Conservation (phyloP, 768 basidiomycete genomes). For the Atractiella rhizophila region DNA sequence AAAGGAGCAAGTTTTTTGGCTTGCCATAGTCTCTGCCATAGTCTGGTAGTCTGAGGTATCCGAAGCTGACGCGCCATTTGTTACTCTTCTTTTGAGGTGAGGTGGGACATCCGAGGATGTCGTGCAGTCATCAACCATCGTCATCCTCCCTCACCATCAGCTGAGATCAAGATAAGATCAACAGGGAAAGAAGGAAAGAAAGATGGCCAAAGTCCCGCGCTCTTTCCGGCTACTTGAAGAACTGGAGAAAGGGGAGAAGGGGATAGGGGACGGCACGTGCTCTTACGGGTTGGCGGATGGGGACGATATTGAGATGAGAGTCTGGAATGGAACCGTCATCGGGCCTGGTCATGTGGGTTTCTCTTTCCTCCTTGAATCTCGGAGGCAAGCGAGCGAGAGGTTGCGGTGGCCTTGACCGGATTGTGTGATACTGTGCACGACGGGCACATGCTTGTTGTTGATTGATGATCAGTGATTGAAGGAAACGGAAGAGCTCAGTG, state of each 20-base stretch:
- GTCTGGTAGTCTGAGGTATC: too few relatives aligned
- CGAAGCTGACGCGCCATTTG: too few relatives aligned
- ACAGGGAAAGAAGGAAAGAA: too few relatives aligned
- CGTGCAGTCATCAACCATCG: too few relatives aligned
- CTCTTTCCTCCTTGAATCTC: neutral
- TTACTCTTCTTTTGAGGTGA: too few relatives aligned
- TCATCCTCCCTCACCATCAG: too few relatives aligned
- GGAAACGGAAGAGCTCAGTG: neutral
- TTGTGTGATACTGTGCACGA: neutral
- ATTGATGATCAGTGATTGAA: neutral
- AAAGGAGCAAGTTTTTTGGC: too few relatives aligned
- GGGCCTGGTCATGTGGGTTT: conserved; percentile 77
- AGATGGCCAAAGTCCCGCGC: conserved; percentile 63
- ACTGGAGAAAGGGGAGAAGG: conserved; percentile 98
- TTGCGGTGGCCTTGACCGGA: neutral
- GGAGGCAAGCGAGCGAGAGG: too few relatives aligned
- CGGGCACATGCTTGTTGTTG: neutral
- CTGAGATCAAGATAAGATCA: too few relatives aligned
- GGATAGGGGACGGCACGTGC: conserved; percentile 91
- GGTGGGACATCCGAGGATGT: too few relatives aligned
- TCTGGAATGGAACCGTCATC: conserved; percentile 98
- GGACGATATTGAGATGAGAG: conserved; percentile 89
- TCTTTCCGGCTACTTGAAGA: conserved; percentile 94
- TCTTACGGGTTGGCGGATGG: conserved; percentile 86
- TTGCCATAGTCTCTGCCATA: too few relatives aligned